These are phyloP conservation scores for Phytophthora crassamura DNA, from an alignment of 352 stramenopile genomes.

Conservation along the genomic window DNA sequence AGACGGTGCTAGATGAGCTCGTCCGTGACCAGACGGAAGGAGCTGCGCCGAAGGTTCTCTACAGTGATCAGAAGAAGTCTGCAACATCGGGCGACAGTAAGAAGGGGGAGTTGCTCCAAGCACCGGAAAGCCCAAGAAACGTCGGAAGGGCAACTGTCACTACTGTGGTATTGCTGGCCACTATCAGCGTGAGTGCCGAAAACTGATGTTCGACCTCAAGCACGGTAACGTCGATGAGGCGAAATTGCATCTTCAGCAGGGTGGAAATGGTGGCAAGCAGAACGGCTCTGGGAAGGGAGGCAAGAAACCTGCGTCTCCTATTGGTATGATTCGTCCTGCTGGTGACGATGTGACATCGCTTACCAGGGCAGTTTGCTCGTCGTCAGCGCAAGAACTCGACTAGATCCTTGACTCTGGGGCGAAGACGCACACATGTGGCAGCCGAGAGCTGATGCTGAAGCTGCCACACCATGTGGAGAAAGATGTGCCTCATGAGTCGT, in stretches of 20 bases:
- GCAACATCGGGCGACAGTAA: background rate
- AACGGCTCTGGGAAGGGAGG: too few species aligned
- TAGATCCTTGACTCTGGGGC: conserved; percentile 4
- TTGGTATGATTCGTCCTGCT: background rate
- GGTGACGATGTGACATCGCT: background rate
- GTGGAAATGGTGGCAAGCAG: background rate
- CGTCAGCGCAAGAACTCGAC: background rate
- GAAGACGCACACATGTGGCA: background rate
- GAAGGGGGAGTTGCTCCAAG: background rate
- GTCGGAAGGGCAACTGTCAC: background rate
- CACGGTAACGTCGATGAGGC: conserved; percentile 1
- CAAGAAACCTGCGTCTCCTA: conserved; percentile 1
- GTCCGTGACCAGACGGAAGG: background rate
- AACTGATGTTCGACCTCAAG: background rate
- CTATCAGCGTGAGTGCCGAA: background rate
- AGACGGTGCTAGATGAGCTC: conserved; percentile 4
- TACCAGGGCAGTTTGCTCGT: background rate
- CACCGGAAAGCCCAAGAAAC: background rate
- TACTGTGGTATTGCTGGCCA: conserved; percentile 1
- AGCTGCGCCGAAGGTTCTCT: background rate
- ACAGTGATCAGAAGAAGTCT: background rate
- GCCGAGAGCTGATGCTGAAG: background rate
- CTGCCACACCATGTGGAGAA: conserved; percentile 2
- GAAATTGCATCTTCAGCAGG: background rate
- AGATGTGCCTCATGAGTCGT: conserved; percentile 6